Percentiles rank a stretch among this genome's conserved stretches.
These are phyloP conservation scores for Hypoxylon perforatum DNA, from an alignment of 495 filamentous ascomycete species.

Conservation along the genomic window DNA sequence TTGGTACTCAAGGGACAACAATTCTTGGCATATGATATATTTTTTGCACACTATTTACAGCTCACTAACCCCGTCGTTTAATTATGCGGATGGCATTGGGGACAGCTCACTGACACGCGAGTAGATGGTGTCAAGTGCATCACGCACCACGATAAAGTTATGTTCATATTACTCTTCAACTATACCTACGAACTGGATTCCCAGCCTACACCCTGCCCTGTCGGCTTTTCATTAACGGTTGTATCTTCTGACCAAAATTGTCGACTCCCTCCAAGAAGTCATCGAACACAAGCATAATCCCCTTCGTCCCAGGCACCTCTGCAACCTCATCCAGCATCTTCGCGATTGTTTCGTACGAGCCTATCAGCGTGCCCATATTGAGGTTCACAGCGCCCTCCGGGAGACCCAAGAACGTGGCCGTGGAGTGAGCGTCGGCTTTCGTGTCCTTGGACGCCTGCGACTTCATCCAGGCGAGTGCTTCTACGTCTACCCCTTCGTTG, in stretches of 20 bases:
- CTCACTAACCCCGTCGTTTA: no score
- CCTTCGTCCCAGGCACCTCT: constrained; percentile 44
- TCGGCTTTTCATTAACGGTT: constrained; percentile 44
- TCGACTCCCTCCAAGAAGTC: constrained; percentile 46
- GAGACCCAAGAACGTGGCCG: constrained; percentile 35
- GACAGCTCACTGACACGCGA: no score
- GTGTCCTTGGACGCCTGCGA: constrained; percentile 44
- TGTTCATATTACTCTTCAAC: background rate
- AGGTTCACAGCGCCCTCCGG: constrained; percentile 48
- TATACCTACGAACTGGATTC: background rate
- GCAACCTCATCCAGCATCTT: constrained; percentile 47
- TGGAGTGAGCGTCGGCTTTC: constrained; percentile 46
- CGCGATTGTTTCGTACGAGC: constrained; percentile 45
- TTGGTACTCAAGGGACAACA: no score
- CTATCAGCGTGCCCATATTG: constrained; percentile 46
- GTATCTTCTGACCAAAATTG: constrained; percentile 45
- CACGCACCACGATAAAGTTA: background rate
- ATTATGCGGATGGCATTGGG: no score
- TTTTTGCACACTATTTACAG: no score
- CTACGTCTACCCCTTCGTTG: constrained; percentile 42
- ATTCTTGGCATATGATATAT: no score
- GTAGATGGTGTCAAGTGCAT: background rate
- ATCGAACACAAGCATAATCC: constrained; percentile 50
- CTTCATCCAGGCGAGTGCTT: constrained; percentile 47
- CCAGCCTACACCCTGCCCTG: constrained; percentile 27